Base-by-base conservation (phyloP, 2,329 filamentous ascomycete genomes). In the Thielaviopsis populi region DNA sequence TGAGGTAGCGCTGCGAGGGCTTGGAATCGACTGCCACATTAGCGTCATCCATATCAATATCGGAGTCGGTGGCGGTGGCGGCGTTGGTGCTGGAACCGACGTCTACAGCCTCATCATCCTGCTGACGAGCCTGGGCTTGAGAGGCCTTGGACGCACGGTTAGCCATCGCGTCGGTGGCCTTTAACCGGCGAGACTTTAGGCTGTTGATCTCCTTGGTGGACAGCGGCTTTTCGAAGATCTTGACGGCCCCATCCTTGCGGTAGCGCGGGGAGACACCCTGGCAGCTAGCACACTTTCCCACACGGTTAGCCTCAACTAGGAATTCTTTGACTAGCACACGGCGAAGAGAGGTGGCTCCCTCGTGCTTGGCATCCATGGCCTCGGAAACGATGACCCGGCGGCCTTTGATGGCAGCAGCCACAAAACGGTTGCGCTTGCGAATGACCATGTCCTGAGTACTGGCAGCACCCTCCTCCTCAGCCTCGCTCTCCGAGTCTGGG, bases 241-340 rank as follows among this genome's bases (percentile, higher is more conserved):
- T 99, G 71, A 91, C 87, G 70, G 85, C 94, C 53, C 87, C 82
- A 70, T 99, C 92, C 73, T 95, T 96, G 69, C 92, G 85, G 74
- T 89, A 97, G 1, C 79, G 79, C 11, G 91, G 91, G 15, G 88
- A 91, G 67, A 94, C 83, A 33, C 87, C 88, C 60, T 77, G 75
- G 69, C 83, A 86, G 63, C 75, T 79, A 56, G 77, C 78, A 75
- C 94, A 99, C 70, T 82, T 82, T 69, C 85, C 87, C 58, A 81
- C 79, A 69, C 81, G 82, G 59, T 82, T 82, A 63, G 96, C 86
- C 33, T 85, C 82, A 62, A 81, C 82, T 66, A 96, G 79, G 68
- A 99, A 95, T 17, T 89, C 85, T 72, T 91, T 89, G 69, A 96
- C 81, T 54, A 95, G 77, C 48, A 80, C 79, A 66, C 88, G 83